Base-by-base conservation (phyloP, 257 asterid species). In the Lavandula angustifolia region DNA sequence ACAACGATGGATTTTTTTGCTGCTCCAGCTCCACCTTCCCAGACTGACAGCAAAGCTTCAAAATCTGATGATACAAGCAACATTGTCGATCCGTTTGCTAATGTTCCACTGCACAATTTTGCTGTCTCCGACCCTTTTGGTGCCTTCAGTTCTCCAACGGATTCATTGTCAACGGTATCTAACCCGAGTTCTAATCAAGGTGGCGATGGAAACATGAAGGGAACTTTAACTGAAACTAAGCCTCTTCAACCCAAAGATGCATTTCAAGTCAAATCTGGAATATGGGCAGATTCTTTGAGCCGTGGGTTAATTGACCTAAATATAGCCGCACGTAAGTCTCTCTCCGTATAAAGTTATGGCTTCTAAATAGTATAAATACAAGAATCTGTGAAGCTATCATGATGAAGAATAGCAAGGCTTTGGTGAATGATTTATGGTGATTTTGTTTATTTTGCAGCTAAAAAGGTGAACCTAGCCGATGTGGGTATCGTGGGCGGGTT, bases 241-340 rank as follows among this genome's bases (percentile, higher is more conserved):
- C 40, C 65, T 1, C 69, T 56, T 63, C 70, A 64, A 59, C 47
- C 75, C 35, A 83, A 85, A 76, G 76, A 75, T 61, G 53, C 79
- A n/a, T 91, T 88, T 83, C 96, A 91, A 82, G 94, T 91, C 63
- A 91, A 87, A 77, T 88, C 96, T 29, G 98, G 95, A 78, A 86
- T 91, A 68, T 91, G 98, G 98, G 92, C 98, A 51, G 98, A 91
- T 88, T 91, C 98, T 54, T 67, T 91, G 81, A 91, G 96, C 76
- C 98, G 98, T 56, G 98, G 98, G 69, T 49, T 88, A 68, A 88
- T 91, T 41, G 96, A 91, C 85, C 87, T 91, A 31, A 88, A 91
- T 68, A 88, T 91, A 68, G 65, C 85, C 67, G 94, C 95, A 77
- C 94, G 96, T 91, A 81, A 84, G 98, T 84, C 76, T 65, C 75